phyloP scores from a whole-genome alignment of 768 basidiomycete species.

The Termitomyces sp. region DNA sequence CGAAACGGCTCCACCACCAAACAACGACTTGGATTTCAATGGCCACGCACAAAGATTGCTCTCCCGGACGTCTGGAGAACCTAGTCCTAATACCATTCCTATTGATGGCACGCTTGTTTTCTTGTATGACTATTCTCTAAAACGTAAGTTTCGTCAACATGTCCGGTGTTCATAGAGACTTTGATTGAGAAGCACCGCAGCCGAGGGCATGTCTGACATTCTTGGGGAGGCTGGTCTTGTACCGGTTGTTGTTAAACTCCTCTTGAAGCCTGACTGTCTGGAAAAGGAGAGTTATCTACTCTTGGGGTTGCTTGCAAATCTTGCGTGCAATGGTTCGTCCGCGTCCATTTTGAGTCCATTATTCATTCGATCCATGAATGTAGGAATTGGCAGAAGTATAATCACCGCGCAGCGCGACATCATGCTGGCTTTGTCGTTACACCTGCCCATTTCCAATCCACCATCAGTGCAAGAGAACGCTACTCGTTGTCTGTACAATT shows the following conservation, averaged over 20 bases:
- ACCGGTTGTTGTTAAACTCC: constrained; percentile 2
- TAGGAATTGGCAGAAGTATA: constrained; percentile 6
- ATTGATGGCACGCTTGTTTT: constrained; percentile 9
- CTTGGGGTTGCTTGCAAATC: constrained; percentile 12
- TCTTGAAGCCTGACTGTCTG: not conserved
- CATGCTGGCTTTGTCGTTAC: constrained; percentile 3
- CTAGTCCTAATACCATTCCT: not conserved
- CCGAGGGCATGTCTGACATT: constrained; percentile 11
- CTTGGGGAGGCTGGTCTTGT: constrained; percentile 5
- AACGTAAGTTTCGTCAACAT: not conserved
- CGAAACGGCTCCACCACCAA: not conserved
- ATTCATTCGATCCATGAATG: not conserved
- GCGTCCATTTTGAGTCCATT: not conserved
- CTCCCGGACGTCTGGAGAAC: constrained; percentile 3
- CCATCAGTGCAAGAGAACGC: constrained; percentile 8
- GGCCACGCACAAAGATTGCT: constrained; percentile 5
- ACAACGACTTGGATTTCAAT: constrained; percentile 4
- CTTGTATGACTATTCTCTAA: constrained; percentile 12
- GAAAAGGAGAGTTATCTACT: constrained; percentile 11
- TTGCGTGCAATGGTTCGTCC: constrained; percentile 13
- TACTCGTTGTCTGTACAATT: constrained; percentile 13
- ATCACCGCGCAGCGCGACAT: constrained; percentile 1
- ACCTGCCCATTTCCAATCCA: not conserved
- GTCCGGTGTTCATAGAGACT: not conserved
- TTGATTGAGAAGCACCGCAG: not conserved